Conservation (phyloP, 129 eudicot genomes). For the Logfia minima region DNA sequence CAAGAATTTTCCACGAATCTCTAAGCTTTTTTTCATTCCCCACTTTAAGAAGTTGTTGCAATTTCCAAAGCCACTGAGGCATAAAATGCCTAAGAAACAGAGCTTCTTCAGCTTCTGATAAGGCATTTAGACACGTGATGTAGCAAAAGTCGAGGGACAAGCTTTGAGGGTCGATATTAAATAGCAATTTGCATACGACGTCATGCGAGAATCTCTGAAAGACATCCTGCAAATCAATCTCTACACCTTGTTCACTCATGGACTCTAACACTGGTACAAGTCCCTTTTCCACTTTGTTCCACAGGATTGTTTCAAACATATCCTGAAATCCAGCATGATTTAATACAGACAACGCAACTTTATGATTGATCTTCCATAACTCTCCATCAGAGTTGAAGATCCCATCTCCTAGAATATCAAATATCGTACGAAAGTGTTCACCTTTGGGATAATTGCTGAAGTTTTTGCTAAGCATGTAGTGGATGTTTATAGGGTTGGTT, state of each 20-base stretch:
- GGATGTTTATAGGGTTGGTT: neutral
- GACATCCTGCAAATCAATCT: neutral
- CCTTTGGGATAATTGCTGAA: neutral
- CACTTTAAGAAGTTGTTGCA: slow-evolving; percentile 34
- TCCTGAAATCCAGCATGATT: neutral
- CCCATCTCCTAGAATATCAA: neutral
- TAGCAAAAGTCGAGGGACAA: slow-evolving; percentile 28
- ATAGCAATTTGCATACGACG: slow-evolving; percentile 20
- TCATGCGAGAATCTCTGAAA: slow-evolving; percentile 48
- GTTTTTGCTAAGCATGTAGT: neutral
- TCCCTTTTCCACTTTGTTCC: neutral
- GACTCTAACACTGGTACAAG: neutral
- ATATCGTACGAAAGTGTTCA: neutral
- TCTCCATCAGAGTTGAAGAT: neutral
- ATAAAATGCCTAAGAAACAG: slow-evolving; percentile 38
- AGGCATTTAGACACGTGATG: slow-evolving; percentile 30
- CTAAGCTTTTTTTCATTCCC: slow-evolving; percentile 44
- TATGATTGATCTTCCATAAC: neutral
- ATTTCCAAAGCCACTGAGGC: slow-evolving; percentile 42
- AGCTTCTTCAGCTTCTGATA: slow-evolving; percentile 16
- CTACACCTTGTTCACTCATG: too few species aligned
- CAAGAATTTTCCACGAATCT: neutral
- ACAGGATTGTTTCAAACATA: neutral
- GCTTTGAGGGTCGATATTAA: slow-evolving; percentile 35
- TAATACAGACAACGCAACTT: neutral